phyloP scores from a whole-genome alignment of 495 filamentous ascomycete species.

The Pyrenopolyporus hunteri region DNA sequence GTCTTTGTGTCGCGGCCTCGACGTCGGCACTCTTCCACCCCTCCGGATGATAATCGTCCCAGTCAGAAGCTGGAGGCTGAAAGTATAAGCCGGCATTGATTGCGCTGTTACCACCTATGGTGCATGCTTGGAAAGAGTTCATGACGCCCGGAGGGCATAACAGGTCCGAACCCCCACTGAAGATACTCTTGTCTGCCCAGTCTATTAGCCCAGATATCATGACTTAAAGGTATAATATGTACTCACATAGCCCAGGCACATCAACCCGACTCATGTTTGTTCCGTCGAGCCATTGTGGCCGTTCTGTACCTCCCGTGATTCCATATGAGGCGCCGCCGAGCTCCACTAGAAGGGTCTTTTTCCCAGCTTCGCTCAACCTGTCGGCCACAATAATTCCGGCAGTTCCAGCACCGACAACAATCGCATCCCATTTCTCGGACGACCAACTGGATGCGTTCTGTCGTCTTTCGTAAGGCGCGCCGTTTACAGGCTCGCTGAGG shows the following conservation, averaged over 20 bases:
- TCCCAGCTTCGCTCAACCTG: constrained; percentile 54
- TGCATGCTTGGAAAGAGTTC: constrained; percentile 62
- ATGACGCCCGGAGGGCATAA: constrained; percentile 47
- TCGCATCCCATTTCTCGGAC: constrained; percentile 44
- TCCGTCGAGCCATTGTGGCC: constrained; percentile 57
- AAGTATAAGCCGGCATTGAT: constrained; percentile 54
- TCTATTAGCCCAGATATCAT: constrained; percentile 3
- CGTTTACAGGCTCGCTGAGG: constrained; percentile 5
- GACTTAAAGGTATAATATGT: not conserved
- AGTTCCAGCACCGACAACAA: constrained; percentile 84
- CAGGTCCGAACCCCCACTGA: constrained; percentile 42
- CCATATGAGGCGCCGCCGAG: constrained; percentile 44
- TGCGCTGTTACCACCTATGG: constrained; percentile 60
- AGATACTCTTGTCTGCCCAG: constrained; percentile 56
- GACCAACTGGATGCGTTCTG: constrained; percentile 37
- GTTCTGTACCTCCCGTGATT: constrained; percentile 43
- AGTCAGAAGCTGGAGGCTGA: constrained; percentile 61
- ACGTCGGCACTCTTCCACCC: constrained; percentile 66
- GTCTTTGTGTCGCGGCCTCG: constrained; percentile 51
- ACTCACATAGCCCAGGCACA: constrained; percentile 59
- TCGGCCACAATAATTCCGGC: constrained; percentile 84
- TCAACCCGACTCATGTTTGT: constrained; percentile 65
- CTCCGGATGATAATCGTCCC: constrained; percentile 62
- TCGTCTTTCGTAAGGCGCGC: constrained; percentile 11
- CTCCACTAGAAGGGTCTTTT: constrained; percentile 43